Evolutionary conservation across 495 filamentous ascomycete genomes (phyloP).

Genomic region (Neurospora sp.): DNA sequence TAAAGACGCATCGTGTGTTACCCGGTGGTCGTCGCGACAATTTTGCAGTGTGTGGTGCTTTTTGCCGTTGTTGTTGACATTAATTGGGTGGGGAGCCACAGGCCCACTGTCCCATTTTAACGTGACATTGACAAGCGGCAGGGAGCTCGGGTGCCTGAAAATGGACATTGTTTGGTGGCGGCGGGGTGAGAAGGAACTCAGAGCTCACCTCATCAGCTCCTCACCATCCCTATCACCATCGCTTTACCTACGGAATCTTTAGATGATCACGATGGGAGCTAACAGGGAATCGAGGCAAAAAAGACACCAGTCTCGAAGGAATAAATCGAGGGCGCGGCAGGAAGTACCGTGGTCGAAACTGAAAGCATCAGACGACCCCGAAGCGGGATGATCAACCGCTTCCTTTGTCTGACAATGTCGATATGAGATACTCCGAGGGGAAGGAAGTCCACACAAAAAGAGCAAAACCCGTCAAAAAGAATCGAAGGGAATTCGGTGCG

Average conservation of each 20-base stretch:
- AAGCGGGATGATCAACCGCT: background rate
- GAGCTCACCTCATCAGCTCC: background rate
- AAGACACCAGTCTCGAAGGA: background rate
- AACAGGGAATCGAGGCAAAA: background rate
- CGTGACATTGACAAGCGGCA: no score
- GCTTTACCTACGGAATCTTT: background rate
- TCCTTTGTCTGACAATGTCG: background rate
- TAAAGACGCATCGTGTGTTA: background rate
- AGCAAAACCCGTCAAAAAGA: no score
- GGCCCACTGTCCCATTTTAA: background rate
- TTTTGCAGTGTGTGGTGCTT: background rate
- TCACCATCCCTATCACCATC: background rate
- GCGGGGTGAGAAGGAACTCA: background rate
- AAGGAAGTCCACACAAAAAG: background rate
- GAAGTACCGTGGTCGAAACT: background rate
- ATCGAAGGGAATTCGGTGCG: background rate
- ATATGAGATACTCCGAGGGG: background rate
- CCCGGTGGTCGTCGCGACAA: background rate
- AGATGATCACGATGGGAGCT: no score
- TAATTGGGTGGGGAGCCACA: background rate
- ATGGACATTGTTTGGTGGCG: background rate
- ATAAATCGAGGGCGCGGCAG: background rate
- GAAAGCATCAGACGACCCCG: background rate
- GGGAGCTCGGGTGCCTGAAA: background rate
- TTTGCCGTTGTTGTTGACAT: background rate